Evolutionary conservation across 495 filamentous ascomycete species (phyloP).

Genomic region (Penicillium coffeae): DNA sequence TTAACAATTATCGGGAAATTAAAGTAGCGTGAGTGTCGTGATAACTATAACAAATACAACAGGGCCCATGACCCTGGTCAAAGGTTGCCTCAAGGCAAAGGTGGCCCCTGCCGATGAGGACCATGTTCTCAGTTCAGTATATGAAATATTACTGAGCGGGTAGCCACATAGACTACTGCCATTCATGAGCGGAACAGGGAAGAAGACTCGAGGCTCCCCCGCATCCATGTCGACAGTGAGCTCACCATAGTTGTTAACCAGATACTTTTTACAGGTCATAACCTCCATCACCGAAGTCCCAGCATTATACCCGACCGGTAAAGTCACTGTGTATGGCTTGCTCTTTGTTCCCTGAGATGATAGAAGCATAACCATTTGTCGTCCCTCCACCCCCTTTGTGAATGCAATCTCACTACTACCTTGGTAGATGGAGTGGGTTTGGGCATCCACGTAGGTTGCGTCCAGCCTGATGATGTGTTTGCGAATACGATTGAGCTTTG

Average conservation of each 20-base stretch:
- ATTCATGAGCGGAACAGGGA: constrained; percentile 22
- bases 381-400: constrained; percentile 55
- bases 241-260: constrained; percentile 39
- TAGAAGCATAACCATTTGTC: constrained; percentile 55
- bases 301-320: constrained; percentile 40
- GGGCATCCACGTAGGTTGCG: constrained; percentile 43
- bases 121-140: not conserved
- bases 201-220: constrained; percentile 51
- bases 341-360: constrained; percentile 52
- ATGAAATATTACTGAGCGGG: constrained; percentile 11
- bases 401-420: constrained; percentile 56
- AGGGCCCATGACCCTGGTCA: not conserved
- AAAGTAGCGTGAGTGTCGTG: no score
- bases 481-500: constrained; percentile 56
- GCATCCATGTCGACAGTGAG: constrained; percentile 43
- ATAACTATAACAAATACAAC: not conserved
- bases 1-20: no score
- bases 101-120: not conserved
- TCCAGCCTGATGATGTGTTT: constrained; percentile 50
- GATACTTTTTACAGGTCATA: constrained; percentile 43
- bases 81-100: constrained; percentile 13
- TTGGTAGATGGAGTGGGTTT: constrained; percentile 42
- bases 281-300: constrained; percentile 42
- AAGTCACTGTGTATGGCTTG: constrained; percentile 36
- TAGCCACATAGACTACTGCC: constrained; percentile 39